These are phyloP conservation scores for Penicillium sp. DNA, from an alignment of 2,329 filamentous ascomycete species.

Conservation along the genomic window DNA sequence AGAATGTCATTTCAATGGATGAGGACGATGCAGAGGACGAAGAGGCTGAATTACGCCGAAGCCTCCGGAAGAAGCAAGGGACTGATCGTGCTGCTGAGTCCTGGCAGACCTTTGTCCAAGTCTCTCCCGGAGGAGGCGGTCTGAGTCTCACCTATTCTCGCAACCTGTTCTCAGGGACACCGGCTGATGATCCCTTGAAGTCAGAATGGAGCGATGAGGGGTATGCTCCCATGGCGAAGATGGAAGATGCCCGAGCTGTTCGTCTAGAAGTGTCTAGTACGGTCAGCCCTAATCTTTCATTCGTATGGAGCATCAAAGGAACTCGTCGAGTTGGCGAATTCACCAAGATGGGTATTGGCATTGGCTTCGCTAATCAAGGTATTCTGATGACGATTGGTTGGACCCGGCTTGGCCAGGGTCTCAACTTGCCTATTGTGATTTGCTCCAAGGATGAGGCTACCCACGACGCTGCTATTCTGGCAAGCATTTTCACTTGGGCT, in stretches of 20 bases:
- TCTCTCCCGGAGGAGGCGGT: conserved; percentile 34
- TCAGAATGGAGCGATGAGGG: conserved; percentile 49
- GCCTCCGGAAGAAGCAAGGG: conserved; percentile 22
- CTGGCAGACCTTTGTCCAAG: conserved; percentile 39
- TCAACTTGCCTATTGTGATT: conserved; percentile 45
- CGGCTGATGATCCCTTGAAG: conserved; percentile 36
- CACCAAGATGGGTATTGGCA: conserved; percentile 44
- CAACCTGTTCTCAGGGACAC: conserved; percentile 43
- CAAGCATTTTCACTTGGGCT: conserved; percentile 44
- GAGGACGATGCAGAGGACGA: conserved; percentile 33
- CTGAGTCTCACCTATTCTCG: conserved; percentile 43
- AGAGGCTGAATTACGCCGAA: conserved; percentile 18
- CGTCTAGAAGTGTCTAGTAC: conserved; percentile 39
- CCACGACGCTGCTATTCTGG: conserved; percentile 40
- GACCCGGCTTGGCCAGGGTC: conserved; percentile 46
- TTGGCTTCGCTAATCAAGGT: conserved; percentile 43
- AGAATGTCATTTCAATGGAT: conserved; percentile 23
- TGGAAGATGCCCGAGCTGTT: conserved; percentile 37
- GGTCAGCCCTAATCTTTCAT: conserved; percentile 33
- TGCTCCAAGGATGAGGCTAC: conserved; percentile 41
- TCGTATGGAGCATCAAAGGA: conserved; percentile 43
- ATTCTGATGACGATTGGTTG: conserved; percentile 46
- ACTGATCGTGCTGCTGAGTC: conserved; percentile 35
- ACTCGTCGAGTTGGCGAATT: conserved; percentile 43
- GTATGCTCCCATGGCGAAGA: conserved; percentile 38